Percentiles rank a stretch among this genome's conserved stretches.
Evolutionary conservation across 495 filamentous ascomycete genomes (phyloP).

Genomic region (Penicillium crystallinum): DNA sequence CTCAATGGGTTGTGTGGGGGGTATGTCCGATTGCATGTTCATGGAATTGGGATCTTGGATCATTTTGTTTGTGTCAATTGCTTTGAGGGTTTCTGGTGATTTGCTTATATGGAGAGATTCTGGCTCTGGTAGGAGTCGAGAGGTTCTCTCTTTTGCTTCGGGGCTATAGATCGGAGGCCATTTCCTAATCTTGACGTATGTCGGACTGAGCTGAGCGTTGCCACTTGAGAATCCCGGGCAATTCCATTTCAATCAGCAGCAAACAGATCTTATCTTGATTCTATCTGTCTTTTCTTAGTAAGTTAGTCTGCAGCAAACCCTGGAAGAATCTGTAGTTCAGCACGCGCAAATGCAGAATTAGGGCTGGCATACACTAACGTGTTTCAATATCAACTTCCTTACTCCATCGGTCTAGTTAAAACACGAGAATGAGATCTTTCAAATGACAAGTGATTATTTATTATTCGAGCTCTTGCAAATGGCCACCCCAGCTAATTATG

Average conservation of each 20-base stretch:
- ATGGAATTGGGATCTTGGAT: not conserved
- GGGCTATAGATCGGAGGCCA: conserved; percentile 4
- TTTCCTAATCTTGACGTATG: conserved; percentile 22
- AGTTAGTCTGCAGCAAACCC: not conserved
- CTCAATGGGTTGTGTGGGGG: conserved; percentile 1
- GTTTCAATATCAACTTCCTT: not conserved
- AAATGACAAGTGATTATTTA: not conserved
- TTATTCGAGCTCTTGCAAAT: not conserved
- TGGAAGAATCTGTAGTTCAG: not conserved
- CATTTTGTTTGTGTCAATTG: not conserved
- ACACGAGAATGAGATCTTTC: too few relatives aligned
- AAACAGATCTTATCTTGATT: not conserved
- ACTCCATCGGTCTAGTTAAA: too few relatives aligned
- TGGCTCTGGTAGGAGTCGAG: not conserved
- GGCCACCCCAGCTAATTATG: not conserved
- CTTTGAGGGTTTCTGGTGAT: not conserved
- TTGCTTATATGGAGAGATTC: not conserved
- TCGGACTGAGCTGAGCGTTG: conserved; percentile 6
- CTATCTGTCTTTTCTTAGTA: not conserved
- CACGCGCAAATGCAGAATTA: not conserved
- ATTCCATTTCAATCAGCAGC: not conserved
- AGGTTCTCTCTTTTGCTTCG: not conserved
- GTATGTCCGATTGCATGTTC: conserved; percentile 2
- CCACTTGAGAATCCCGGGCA: conserved; percentile 2
- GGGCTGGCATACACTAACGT: too few relatives aligned